Percentiles rank a stretch among this genome's conserved stretches.
Conservation (phyloP, 2,329 filamentous ascomycete genomes). For the Ciborinia camelliae region DNA sequence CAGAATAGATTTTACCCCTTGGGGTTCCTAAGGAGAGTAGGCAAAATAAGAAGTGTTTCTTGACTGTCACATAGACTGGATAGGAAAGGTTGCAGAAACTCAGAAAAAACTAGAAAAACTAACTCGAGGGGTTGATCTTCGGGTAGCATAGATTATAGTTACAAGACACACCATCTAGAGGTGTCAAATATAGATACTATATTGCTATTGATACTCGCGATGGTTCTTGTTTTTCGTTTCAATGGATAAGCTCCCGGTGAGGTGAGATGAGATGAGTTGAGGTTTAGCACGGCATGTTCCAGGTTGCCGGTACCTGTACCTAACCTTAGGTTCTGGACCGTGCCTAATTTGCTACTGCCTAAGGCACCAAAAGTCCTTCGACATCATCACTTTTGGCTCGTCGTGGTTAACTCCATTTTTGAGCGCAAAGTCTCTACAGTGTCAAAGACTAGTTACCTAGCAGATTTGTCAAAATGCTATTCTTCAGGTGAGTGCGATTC, state of each 20-base stretch:
- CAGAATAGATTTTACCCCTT: background rate
- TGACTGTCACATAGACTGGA: background rate
- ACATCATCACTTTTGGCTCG: constrained; percentile 10
- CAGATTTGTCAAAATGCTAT: constrained; percentile 9
- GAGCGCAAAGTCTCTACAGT: background rate
- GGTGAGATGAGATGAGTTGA: background rate
- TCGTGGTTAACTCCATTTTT: constrained; percentile 6
- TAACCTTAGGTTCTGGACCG: constrained; percentile 3
- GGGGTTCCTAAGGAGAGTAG: too few relatives aligned
- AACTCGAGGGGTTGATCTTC: too few relatives aligned
- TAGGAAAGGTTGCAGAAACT: background rate
- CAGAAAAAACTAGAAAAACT: background rate
- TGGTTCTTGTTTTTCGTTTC: background rate
- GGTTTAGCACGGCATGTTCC: background rate
- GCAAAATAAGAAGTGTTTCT: background rate
- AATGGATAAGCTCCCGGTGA: background rate
- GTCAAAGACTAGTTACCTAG: background rate
- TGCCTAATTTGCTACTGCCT: background rate
- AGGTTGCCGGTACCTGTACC: too few relatives aligned
- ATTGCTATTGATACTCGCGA: background rate
- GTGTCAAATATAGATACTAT: background rate
- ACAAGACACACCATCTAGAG: too few relatives aligned
- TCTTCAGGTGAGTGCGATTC: constrained; percentile 4
- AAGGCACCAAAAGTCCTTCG: background rate
- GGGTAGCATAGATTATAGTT: too few relatives aligned